These are phyloP conservation scores for Baudoinia panamericana DNA, from an alignment of 495 filamentous ascomycete genomes.

Conservation along the genomic window DNA sequence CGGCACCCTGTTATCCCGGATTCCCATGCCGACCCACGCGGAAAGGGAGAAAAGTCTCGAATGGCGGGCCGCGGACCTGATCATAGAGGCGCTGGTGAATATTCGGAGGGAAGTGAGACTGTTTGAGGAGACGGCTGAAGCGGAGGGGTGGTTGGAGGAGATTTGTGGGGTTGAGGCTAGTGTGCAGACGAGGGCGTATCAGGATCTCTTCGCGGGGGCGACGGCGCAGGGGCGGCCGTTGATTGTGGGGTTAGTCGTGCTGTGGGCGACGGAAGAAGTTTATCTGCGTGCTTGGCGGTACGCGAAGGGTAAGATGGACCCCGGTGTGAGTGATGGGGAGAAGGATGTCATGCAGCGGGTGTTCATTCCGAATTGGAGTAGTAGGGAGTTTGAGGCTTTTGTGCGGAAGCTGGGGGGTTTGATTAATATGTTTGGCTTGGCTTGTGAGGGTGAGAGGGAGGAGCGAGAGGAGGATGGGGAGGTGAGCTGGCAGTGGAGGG, in stretches of 20 bases:
- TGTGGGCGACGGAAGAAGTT: constrained; percentile 20
- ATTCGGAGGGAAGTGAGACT: constrained; percentile 12
- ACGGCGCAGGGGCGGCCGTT: constrained; percentile 9
- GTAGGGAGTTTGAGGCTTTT: constrained; percentile 15
- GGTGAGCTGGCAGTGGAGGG: constrained; percentile 17
- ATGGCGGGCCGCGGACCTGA: constrained; percentile 13
- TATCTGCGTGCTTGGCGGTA: constrained; percentile 17
- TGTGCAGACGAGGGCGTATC: constrained; percentile 16
- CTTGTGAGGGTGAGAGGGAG: no score
- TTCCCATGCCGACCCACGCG: constrained; percentile 4
- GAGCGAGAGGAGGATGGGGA: constrained; percentile 6
- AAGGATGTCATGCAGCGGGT: constrained; percentile 19
- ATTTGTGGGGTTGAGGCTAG: constrained; percentile 8
- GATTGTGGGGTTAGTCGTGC: constrained; percentile 12
- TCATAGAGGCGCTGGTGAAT: constrained; percentile 15
- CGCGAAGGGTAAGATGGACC: constrained; percentile 9
- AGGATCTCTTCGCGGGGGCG: constrained; percentile 19
- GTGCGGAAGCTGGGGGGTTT: constrained; percentile 15
- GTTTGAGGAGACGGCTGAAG: constrained; percentile 15
- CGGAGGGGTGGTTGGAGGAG: constrained; percentile 15
- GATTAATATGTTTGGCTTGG: constrained; percentile 16
- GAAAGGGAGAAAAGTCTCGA: constrained; percentile 11
- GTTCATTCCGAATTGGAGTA: constrained; percentile 19
- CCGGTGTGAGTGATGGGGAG: constrained; percentile 4
- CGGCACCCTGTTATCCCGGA: constrained; percentile 7